A percentile compares a stretch with the other conserved stretches of the same genome.
Conservation (phyloP, 176 grass and related monocot species). For the Typha latifolia region DNA sequence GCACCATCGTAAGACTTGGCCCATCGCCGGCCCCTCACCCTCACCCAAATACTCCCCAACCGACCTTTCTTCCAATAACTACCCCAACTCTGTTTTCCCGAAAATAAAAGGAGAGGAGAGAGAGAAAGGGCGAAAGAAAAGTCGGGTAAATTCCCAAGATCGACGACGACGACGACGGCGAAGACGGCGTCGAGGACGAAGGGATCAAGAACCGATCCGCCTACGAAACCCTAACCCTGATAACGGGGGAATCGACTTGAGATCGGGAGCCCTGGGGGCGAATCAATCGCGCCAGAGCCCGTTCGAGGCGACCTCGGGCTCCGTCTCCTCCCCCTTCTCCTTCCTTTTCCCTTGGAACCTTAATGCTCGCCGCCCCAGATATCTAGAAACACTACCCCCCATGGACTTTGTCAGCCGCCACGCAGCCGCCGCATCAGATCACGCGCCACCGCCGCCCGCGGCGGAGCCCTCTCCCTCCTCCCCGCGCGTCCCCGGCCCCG, state of each 20-base stretch:
- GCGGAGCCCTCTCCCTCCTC: conserved; percentile 19
- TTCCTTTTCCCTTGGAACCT: conserved; percentile 36
- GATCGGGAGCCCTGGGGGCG: conserved; percentile 95
- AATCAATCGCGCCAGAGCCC: conserved; percentile 79
- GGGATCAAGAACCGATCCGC: no score
- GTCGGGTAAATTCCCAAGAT: no score
- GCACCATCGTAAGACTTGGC: no score
- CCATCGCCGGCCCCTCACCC: no score
- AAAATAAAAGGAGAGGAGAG: no score
- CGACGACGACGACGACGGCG: no score
- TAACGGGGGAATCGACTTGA: conserved; percentile 10
- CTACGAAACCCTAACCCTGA: no score
- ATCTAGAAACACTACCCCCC: conserved; percentile 43
- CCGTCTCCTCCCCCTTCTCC: conserved; percentile 17
- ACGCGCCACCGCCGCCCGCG: conserved; percentile 18
- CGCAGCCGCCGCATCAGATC: conserved; percentile 27
- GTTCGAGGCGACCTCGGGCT: conserved; percentile 20
- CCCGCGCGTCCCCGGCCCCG: conserved; percentile 2
- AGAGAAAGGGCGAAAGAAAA: no score
- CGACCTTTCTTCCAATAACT: no score
- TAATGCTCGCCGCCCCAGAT: conserved; percentile 60
- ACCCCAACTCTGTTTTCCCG: no score
- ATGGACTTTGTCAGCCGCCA: conserved; percentile 98
- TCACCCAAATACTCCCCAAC: no score
- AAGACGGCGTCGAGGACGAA: no score